Percentiles rank a stretch among this genome's conserved stretches.
phyloP scores from a whole-genome alignment of 1,139 yeast genomes.

The Tardiomyces depauwii region DNA sequence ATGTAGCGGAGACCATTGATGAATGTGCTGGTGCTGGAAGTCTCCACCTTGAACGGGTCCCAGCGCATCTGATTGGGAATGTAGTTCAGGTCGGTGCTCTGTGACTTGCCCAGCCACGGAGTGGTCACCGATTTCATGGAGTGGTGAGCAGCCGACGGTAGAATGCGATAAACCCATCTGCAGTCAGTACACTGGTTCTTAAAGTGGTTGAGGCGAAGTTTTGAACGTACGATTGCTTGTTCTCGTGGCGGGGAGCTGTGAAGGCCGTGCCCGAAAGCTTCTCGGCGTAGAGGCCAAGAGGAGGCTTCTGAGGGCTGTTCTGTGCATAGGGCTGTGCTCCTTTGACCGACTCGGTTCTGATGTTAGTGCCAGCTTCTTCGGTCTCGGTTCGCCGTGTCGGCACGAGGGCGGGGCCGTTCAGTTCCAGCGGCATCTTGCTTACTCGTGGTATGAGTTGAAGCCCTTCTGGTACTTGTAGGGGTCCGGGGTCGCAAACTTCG shows the following conservation, averaged over 20 bases:
- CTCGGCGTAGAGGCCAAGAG: constrained; percentile 19
- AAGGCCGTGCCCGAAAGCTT: constrained; percentile 22
- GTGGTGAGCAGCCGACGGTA: constrained; percentile 17
- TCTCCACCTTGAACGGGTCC: constrained; percentile 18
- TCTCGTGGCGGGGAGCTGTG: constrained; percentile 19
- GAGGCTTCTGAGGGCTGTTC: constrained; percentile 17
- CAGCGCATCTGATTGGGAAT: constrained; percentile 21
- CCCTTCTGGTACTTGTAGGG: constrained; percentile 16
- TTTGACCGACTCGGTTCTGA: constrained; percentile 14
- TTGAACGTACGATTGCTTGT: constrained; percentile 12
- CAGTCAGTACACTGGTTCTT: not conserved
- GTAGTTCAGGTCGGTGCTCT: constrained; percentile 10
- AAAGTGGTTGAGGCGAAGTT: not conserved
- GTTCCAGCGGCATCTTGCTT: not conserved
- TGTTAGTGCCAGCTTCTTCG: not conserved
- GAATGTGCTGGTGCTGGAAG: constrained; percentile 11
- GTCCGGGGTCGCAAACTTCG: constrained; percentile 12
- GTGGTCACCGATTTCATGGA: constrained; percentile 9
- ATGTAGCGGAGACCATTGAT: constrained; percentile 17
- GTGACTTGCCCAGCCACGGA: constrained; percentile 2
- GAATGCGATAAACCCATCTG: constrained; percentile 17
- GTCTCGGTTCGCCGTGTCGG: no score
- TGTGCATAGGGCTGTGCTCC: constrained; percentile 19
- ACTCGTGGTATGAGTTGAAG: constrained; percentile 16
- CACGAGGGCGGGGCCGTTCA: no score